Base-by-base conservation (phyloP, 441 rosid species). In the Adansonia rubrostipa region DNA sequence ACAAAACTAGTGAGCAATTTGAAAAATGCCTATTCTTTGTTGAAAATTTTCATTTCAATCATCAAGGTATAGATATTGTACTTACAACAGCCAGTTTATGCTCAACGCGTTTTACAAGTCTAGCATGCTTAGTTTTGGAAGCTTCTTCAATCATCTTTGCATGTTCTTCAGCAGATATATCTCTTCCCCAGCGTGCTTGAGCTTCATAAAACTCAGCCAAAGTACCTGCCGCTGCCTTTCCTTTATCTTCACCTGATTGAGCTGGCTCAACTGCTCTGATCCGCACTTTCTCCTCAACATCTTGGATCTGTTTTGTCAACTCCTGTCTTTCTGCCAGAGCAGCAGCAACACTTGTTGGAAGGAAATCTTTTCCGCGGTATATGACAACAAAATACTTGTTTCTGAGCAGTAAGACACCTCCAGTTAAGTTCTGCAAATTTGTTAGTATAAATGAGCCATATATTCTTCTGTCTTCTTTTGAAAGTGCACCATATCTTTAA, bases 121-220 rank as follows among this genome's bases (percentile, higher is more conserved):
- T 88, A 51, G 85, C 87, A 79, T 77, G 86, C 81, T 90, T 89
- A 47, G 92, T 84, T 85, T 87, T 90, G 84, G 93, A 82, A 80
- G 91, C 97, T 83, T 96, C 97, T 84, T 94, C 91, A 63, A 91
- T 81, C 97, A 96, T 94, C 86, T 90, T 91, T 87, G 92, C 91
- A 82, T 87, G 97, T 75, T 92, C 98, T 80, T 92, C 91, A 1
- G 87, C 77, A 79, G 97, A 86, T 81, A 89, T 83, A 44, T 89
- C 90, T 84, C 88, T 90, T 60, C 98, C 97, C 98, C 98, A 96
- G 61, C 92, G 89, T 3, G 97, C 88, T 87, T 94, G 96, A 87
- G 97, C 97, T 89, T 96, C 94, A 81, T 93, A 92, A 87, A 96
- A 96, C 86, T 96, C 99, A 11, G 97, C 96, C 84, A 96, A 85